Conservation (phyloP, 2,329 filamentous ascomycete genomes). For the Chaetoscypha palmicola region DNA sequence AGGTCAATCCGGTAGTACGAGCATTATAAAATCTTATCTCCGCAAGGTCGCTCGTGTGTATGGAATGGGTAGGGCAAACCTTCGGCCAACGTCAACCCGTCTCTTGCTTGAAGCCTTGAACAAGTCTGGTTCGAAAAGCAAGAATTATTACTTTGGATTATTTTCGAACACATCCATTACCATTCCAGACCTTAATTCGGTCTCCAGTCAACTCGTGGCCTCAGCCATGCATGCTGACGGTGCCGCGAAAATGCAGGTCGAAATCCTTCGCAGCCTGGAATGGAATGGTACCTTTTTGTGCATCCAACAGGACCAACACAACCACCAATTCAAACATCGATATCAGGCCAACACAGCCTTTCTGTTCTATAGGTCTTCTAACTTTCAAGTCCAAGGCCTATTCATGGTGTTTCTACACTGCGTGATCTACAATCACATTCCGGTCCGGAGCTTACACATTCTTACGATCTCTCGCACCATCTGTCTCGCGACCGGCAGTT, state of each 20-base stretch:
- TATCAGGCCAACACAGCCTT: neutral
- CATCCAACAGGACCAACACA: too few species aligned
- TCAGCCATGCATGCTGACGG: constrained; percentile 1
- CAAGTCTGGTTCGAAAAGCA: too few species aligned
- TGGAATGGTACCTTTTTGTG: too few species aligned
- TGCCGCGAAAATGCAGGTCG: neutral
- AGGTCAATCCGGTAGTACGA: too few species aligned
- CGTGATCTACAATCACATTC: neutral
- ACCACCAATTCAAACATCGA: neutral
- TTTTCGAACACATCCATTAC: too few species aligned
- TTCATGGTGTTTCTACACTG: constrained; percentile 1
- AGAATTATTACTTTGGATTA: too few species aligned
- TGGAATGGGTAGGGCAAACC: too few species aligned
- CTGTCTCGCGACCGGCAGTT: constrained; percentile 1
- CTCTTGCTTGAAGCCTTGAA: too few species aligned
- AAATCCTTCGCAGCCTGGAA: neutral
- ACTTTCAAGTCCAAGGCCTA: neutral
- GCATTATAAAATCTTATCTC: too few species aligned
- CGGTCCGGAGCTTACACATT: neutral
- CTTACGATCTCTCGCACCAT: neutral
- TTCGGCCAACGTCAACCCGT: too few species aligned
- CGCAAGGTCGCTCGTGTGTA: too few species aligned
- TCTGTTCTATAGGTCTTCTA: neutral
- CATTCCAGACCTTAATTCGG: too few species aligned
- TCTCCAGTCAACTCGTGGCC: constrained; percentile 1